Base-by-base conservation (phyloP, 2,329 filamentous ascomycete species). In the Anisogramma anomala region DNA sequence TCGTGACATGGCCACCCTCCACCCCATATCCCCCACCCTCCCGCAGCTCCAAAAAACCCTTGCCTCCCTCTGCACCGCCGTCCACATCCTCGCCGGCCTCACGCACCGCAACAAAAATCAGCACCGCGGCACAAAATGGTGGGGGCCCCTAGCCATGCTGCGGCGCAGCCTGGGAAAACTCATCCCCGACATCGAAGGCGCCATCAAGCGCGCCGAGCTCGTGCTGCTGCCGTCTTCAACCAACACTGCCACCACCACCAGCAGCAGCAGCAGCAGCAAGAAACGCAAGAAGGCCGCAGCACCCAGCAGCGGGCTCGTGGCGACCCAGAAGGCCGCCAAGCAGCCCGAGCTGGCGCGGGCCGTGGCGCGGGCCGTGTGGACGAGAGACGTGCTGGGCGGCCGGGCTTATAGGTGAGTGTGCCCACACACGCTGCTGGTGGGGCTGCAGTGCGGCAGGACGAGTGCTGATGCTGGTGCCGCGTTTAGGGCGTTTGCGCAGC, bases 71-170 rank as follows among this genome's bases (percentile, higher is more conserved):
- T 43, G 52, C 3, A 57, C 65, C 2, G 54, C 69, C 20, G 51
- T 65, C 20, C 58, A 72, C 36, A 62, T 88, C 34, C 74, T 95
- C 33, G 69, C 81, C 53, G 72, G 83, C 50, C 74, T 93, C 53
- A 75, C 80, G 60, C 79, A 85, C 57, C 84, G 87, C 53, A 91
- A 95, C 66, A 81, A 79, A 56, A 96, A 95, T 64, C 89, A 96
- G 64, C 89, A 96, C 60, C 79, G 79, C 41, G 69, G 73, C 48
- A 74, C 79, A 22, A 75, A 77, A 55, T 98, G 89, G 89, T 96
- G 84, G 77, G 57, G 64, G 13, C 74, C 77, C 52, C 76, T 95
- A 47, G 72, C 72, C 39, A 71, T 81, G 49, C 70, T 95, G 49
- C 77, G 84, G 26, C 81, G 84, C 34, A 70, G 77, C 42, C 58